A percentile compares a stretch with the other conserved stretches of the same genome.
phyloP scores from a whole-genome alignment of 2,329 filamentous ascomycete genomes.

The Claviceps sp. region DNA sequence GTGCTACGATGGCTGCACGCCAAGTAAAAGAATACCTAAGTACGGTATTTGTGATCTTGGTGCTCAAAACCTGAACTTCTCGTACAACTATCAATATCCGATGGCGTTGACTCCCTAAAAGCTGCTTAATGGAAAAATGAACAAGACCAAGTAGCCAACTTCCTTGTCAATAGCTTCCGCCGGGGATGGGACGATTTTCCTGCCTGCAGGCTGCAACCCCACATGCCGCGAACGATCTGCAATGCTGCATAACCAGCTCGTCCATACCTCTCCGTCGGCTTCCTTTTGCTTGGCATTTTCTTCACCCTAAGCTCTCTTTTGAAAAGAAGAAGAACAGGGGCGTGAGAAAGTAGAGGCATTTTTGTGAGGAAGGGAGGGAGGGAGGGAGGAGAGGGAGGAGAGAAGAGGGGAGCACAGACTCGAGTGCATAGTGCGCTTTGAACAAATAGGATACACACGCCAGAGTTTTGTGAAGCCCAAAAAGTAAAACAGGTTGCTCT shows the following conservation, averaged over 20 bases:
- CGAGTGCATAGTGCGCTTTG: background rate
- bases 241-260: background rate
- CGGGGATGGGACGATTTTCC: background rate
- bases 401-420: background rate
- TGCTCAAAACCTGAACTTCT: background rate
- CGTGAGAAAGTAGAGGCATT: too few species aligned
- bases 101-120: background rate
- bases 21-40: background rate
- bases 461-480: background rate
- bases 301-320: background rate
- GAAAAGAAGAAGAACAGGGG: background rate
- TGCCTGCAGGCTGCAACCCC: background rate
- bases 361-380: too few species aligned
- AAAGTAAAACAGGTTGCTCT: background rate
- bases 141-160: background rate
- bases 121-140: background rate
- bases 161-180: background rate
- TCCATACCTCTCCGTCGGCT: background rate
- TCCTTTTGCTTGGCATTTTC: background rate
- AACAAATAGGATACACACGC: background rate
- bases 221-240: background rate
- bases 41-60: background rate
- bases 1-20: background rate
- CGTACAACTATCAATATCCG: background rate
- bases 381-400: background rate